These are phyloP conservation scores for Xylaria sp. DNA, from an alignment of 2,329 filamentous ascomycete species.

Conservation along the genomic window DNA sequence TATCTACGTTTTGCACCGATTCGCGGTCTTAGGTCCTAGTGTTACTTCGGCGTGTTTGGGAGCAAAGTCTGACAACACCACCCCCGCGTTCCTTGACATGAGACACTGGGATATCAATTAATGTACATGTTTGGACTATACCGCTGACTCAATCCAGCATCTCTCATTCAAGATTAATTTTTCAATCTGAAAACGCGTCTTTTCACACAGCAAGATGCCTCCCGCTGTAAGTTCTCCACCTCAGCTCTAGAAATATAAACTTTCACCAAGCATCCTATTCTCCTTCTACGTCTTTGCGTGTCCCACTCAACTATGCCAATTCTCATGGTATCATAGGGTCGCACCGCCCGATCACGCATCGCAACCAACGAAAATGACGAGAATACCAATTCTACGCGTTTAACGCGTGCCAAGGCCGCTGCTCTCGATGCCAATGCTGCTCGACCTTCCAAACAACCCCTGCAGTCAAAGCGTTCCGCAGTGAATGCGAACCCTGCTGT, in stretches of 20 bases:
- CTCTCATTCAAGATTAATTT: slow-evolving; percentile 30
- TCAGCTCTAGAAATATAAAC: slow-evolving; percentile 3
- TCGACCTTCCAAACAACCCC: slow-evolving; percentile 68
- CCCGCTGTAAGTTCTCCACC: slow-evolving; percentile 50
- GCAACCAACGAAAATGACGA: slow-evolving; percentile 95
- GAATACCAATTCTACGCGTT: slow-evolving; percentile 80
- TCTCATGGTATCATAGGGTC: slow-evolving; percentile 61
- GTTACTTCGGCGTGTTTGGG: slow-evolving; percentile 33
- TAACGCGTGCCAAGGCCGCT: slow-evolving; percentile 93
- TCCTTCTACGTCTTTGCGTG: neutral
- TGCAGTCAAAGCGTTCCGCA: slow-evolving; percentile 77
- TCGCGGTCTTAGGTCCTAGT: slow-evolving; percentile 4
- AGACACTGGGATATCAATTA: slow-evolving; percentile 7
- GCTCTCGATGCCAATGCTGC: slow-evolving; percentile 73
- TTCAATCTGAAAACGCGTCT: slow-evolving; percentile 33
- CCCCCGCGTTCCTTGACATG: slow-evolving; percentile 25
- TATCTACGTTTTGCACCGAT: neutral
- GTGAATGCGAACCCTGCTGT: slow-evolving; percentile 61
- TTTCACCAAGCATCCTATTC: slow-evolving; percentile 6
- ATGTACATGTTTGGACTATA: neutral
- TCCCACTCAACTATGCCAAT: slow-evolving; percentile 17
- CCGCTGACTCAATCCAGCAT: slow-evolving; percentile 36
- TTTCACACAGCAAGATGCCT: slow-evolving; percentile 50
- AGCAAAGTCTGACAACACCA: slow-evolving; percentile 13
- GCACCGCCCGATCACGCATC: slow-evolving; percentile 77